Evolutionary conservation across 371 early-diverging fungal genomes (phyloP), one percentile per base, ranked within the genome.

Genomic region (Mortierella sp.): DNA sequence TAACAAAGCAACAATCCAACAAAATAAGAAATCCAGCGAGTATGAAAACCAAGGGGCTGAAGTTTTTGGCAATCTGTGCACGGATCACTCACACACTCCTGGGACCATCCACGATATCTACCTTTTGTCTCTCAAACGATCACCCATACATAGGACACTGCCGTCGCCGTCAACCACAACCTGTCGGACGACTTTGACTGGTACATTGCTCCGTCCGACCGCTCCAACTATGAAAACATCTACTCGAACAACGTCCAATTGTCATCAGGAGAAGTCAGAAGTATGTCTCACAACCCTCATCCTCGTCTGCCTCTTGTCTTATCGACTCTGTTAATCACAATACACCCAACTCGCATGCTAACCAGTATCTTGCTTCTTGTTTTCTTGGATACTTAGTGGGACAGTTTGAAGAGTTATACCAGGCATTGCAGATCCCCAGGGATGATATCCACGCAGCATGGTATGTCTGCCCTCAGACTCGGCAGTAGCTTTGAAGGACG

Each of bases 181-280:
- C 71, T 87, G 11, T 80, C 88, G 3, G 88, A 87, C 43, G 91
- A 92, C 69, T 93, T 93, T 75, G 89, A 92, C 50, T 95, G 95
- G 95, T 93, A 92, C 69, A 92, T 95, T 82, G 90, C 94, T 10
- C 87, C 92, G 0, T 88, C 90, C 29, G 94, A 93, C 73, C 90
- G 93, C 76, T 79, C 90, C 39, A 88, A 91, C 66, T 95, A 93
- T 77, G 93, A 93, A 79, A 88, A 88, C 61, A 90, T 91, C 50
- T 92, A 90, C 78, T 71, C 85, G 37, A 91, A 90, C 70, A 89
- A 91, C 73, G 90, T 89, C 22, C 90, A 90, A 40, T 66, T 88
- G 64, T 77, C 85, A 11, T 77, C 84, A 65, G 92, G 92, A 69
- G 91, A 91, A 87, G 91, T 91, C 4, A 86, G 89, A 88, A 91